Evolutionary conservation across 1,284 basidiomycete species (phyloP).

Genomic region (Neotropicomus parvogracilis): DNA sequence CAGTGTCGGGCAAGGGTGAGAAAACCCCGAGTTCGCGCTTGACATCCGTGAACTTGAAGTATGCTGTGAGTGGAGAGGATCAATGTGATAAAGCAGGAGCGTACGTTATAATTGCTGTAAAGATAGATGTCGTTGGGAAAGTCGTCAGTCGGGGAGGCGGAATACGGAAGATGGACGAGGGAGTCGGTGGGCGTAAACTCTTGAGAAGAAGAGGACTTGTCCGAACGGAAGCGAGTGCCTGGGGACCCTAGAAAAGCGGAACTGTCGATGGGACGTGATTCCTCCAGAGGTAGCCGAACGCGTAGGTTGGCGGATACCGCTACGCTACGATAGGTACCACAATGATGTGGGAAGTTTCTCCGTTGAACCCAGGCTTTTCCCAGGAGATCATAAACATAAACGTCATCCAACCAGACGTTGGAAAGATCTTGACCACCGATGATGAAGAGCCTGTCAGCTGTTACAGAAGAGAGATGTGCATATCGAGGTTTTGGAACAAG

Average conservation of each 20-base stretch:
- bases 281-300: constrained; percentile 67
- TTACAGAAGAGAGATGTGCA: constrained; percentile 85
- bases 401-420: constrained; percentile 89
- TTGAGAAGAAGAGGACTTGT: constrained; percentile 36
- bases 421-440: constrained; percentile 92
- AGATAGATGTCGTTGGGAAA: constrained; percentile 76
- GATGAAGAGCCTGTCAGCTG: constrained; percentile 80
- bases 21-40: constrained; percentile 89
- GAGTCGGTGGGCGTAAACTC: constrained; percentile 56
- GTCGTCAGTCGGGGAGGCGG: constrained; percentile 64
- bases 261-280: constrained; percentile 41
- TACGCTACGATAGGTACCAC: constrained; percentile 90
- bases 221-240: constrained; percentile 55
- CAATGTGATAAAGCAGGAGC: constrained; percentile 29
- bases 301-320: constrained; percentile 68
- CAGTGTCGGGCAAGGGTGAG: constrained; percentile 67
- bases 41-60: constrained; percentile 82
- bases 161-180: constrained; percentile 72
- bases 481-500: constrained; percentile 78
- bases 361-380: constrained; percentile 73
- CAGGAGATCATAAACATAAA: constrained; percentile 81
- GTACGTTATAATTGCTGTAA: constrained; percentile 87
- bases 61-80: constrained; percentile 19
- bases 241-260: constrained; percentile 48
- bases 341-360: constrained; percentile 81